phyloP scores from a whole-genome alignment of 352 stramenopile genomes.

The Peronospora belbahrii region DNA sequence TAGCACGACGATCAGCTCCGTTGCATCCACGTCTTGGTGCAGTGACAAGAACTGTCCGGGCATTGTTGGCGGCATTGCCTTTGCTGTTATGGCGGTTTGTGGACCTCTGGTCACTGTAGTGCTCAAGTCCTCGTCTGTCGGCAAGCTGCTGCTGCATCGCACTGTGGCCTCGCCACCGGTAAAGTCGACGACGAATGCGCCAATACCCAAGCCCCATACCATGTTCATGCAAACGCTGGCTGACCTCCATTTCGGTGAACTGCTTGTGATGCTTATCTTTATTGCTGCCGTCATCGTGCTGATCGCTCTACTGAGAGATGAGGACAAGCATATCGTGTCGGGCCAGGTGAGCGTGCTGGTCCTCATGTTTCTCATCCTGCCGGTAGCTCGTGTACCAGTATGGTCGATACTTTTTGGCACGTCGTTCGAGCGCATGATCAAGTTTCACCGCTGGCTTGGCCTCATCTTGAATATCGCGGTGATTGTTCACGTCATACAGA shows the following conservation, averaged over 20 bases:
- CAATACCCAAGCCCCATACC: slow-evolving; percentile 29
- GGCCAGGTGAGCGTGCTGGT: slow-evolving; percentile 58
- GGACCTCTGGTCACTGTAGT: slow-evolving; percentile 38
- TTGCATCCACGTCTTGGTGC: slow-evolving; percentile 29
- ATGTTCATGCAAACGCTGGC: slow-evolving; percentile 49
- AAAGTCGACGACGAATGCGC: slow-evolving; percentile 43
- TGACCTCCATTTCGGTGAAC: slow-evolving; percentile 53
- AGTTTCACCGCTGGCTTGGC: slow-evolving; percentile 82
- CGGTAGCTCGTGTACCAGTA: slow-evolving; percentile 45
- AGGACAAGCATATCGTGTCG: slow-evolving; percentile 31
- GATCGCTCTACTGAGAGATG: slow-evolving; percentile 29
- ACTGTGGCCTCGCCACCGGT: slow-evolving; percentile 40
- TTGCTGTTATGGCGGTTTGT: slow-evolving; percentile 43
- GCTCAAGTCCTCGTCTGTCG: slow-evolving; percentile 33
- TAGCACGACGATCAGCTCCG: slow-evolving; percentile 22
- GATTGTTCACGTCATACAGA: slow-evolving; percentile 54
- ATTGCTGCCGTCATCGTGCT: slow-evolving; percentile 38
- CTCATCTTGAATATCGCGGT: slow-evolving; percentile 43
- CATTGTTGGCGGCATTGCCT: slow-evolving; percentile 47
- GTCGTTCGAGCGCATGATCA: slow-evolving; percentile 76
- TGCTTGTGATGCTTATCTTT: slow-evolving; percentile 61
- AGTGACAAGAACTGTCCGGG: slow-evolving; percentile 53
- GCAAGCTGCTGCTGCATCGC: slow-evolving; percentile 40
- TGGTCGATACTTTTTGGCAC: slow-evolving; percentile 67
- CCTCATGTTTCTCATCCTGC: slow-evolving; percentile 76